phyloP scores from a whole-genome alignment of 2,329 filamentous ascomycete genomes.

The Penicillium sp. region DNA sequence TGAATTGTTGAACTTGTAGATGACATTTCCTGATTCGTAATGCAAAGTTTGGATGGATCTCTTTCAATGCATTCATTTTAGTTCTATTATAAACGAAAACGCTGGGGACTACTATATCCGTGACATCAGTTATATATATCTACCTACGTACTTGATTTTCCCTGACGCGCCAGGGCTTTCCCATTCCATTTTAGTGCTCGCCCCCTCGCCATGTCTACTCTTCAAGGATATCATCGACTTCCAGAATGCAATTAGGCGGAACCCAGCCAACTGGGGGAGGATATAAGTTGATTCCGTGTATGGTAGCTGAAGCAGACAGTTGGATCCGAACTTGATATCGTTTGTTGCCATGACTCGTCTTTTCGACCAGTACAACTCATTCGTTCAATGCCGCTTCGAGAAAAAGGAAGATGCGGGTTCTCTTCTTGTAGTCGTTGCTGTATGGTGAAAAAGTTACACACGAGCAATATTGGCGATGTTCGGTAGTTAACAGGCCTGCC shows the following conservation, averaged over 20 bases:
- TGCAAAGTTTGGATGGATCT: too few species aligned
- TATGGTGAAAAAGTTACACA: not conserved
- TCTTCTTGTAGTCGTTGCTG: not conserved
- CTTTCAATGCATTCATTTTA: too few species aligned
- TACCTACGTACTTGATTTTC: too few species aligned
- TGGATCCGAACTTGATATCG: not conserved
- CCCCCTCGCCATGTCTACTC: conserved; percentile 17
- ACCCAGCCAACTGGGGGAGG: conserved; percentile 17
- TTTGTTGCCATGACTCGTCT: not conserved
- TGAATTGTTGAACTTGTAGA: too few species aligned
- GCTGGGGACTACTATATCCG: too few species aligned
- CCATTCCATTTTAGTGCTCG: too few species aligned
- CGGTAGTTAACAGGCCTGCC: too few species aligned
- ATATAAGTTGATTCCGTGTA: conserved; percentile 22
- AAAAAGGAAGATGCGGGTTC: not conserved
- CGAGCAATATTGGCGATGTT: too few species aligned
- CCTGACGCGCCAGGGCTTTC: too few species aligned
- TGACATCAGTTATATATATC: too few species aligned
- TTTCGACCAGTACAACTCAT: not conserved
- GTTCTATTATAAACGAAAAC: too few species aligned
- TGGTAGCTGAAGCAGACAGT: conserved; percentile 12
- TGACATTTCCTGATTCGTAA: too few species aligned
- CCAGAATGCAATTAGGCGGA: conserved; percentile 22
- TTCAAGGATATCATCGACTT: conserved; percentile 20
- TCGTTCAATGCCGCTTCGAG: not conserved